Base-by-base conservation (phyloP, 1,284 basidiomycete species). In the Athelia psychrophila region DNA sequence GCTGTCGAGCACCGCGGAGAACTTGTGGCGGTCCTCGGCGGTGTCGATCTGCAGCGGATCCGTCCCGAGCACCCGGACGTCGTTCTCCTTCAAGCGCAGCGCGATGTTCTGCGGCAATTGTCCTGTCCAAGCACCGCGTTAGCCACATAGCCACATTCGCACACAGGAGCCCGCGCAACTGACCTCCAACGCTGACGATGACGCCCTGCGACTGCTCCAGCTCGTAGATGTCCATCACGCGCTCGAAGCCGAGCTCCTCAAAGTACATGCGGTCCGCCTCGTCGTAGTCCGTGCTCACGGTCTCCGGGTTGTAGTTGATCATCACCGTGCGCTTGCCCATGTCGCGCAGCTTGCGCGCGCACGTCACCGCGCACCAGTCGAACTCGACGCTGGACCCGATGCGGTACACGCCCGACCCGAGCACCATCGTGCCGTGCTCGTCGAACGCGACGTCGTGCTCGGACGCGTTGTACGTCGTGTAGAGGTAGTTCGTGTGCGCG, bases 271-370 rank as follows among this genome's bases (percentile, higher is more conserved):
- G 80, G 66, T 99, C 96, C 19, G 97, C 97, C 76, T 99, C 97
- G 67, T 99, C 97, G 70, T 96, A 99, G 71, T 99, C 97, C 53
- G 97, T 99, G 5, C 94, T 97, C 52, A 99, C 97, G 3, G 97
- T 99, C 75, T 99, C 97, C 16, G 96, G 97, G 74, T 99, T 99
- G 76, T 99, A 99, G 79, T 99, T 99, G 81, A 99, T 83, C 96
- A 99, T 99, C 76, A 99, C 88, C 42, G 97, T 98, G 76, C 87
- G 85, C 73, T 92, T 89, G 66, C 95, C 95, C 83, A 95, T 90
- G 57, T 88, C 84, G 58, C 95, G 81, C 58, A 99, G 84, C 65
- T 89, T 90, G 57, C 97, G 84, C 38, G 95, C 93, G 69, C 95
- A 98, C 2, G 95, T 98, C 48, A 99, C 97, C 27, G 97, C 97